Evolutionary conservation across 192 early-diverging fungal species (phyloP).

Genomic region (Entophlyctis luteolus): DNA sequence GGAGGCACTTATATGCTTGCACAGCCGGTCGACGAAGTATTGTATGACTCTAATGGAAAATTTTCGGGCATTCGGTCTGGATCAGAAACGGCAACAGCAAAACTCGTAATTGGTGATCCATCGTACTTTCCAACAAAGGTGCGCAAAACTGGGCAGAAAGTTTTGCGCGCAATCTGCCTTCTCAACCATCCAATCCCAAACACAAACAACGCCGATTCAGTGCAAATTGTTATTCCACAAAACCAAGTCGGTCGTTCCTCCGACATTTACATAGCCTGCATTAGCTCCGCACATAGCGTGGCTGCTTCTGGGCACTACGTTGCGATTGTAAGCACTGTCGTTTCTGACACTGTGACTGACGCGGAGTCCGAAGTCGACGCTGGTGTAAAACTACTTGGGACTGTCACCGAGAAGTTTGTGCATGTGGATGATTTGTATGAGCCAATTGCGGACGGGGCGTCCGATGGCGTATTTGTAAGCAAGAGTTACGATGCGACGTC

Average conservation of each 20-base stretch:
- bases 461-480: constrained; percentile 83
- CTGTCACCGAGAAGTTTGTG: constrained; percentile 88
- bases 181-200: constrained; percentile 87
- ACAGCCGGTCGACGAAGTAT: constrained; percentile 85
- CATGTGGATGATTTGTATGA: constrained; percentile 79
- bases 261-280: constrained; percentile 94
- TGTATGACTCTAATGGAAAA: constrained; percentile 76
- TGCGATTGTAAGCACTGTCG: constrained; percentile 93
- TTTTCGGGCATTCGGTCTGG: constrained; percentile 86
- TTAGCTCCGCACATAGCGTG: constrained; percentile 85
- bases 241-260: constrained; percentile 84
- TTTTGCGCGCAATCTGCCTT: constrained; percentile 93
- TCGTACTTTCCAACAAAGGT: constrained; percentile 83
- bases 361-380: constrained; percentile 86
- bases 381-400: constrained; percentile 82
- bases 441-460: constrained; percentile 75
- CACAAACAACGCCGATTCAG: constrained; percentile 77
- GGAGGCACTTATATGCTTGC: constrained; percentile 99
- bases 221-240: constrained; percentile 97
- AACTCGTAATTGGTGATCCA: constrained; percentile 92
- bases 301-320: constrained; percentile 80
- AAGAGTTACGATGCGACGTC: constrained; percentile 96
- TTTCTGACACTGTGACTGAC: constrained; percentile 76
- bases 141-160: constrained; percentile 72
- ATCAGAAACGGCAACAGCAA: constrained; percentile 73